A percentile compares a stretch with the other conserved stretches of the same genome.
Conservation (phyloP, 78 protist species). For the Dictyostelium capitatum region DNA sequence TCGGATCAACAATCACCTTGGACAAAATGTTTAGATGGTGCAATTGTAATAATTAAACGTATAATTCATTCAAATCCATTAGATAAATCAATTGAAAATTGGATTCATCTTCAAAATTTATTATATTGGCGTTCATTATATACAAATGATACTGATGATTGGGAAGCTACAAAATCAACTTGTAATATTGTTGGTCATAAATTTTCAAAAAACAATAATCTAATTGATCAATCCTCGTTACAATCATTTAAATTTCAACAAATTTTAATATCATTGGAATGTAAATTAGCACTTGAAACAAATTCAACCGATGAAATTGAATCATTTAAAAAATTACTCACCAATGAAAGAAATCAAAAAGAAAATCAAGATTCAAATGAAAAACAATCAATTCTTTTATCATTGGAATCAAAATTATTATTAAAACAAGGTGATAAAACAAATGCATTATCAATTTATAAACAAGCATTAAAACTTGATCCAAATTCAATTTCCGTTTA, state of each 20-base stretch:
- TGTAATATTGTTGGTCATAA: not conserved
- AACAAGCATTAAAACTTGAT: not conserved
- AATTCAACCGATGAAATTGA: not conserved
- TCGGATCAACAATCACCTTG: not conserved
- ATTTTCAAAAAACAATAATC: not conserved
- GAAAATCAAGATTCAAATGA: not conserved
- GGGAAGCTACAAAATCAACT: constrained; percentile 1
- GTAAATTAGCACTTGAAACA: not conserved
- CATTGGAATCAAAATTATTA: not conserved
- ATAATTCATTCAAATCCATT: constrained; percentile 23
- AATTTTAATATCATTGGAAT: not conserved
- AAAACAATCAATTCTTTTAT: not conserved
- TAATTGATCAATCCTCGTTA: not conserved
- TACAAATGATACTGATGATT: not conserved
- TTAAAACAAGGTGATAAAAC: not conserved
- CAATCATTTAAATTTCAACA: constrained; percentile 17
- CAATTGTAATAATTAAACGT: not conserved
- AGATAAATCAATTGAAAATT: not conserved
- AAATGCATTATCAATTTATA: not conserved
- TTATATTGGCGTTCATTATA: constrained; percentile 23
- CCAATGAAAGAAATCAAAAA: not conserved
- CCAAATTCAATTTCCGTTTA: not conserved
- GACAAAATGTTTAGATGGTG: not conserved
- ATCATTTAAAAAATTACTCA: not conserved
- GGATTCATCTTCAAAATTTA: constrained; percentile 19